phyloP scores from a whole-genome alignment of 2,329 filamentous ascomycete species.

The Penicillium sp. region DNA sequence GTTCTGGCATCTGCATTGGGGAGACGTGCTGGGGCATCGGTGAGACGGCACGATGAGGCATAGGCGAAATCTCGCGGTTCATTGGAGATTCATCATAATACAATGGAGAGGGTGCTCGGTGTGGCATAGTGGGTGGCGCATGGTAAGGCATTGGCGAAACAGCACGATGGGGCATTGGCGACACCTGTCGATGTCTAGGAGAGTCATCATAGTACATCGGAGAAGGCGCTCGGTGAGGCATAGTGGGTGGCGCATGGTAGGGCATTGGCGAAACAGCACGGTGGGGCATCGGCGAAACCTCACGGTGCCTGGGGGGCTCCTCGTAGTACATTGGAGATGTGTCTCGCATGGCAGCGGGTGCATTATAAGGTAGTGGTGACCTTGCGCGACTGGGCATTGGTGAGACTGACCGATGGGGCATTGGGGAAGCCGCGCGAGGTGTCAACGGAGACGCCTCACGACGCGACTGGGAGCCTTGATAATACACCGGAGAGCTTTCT shows the following conservation, averaged over 20 bases:
- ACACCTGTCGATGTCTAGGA: not conserved
- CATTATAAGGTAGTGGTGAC: not conserved
- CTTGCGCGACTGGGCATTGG: not conserved
- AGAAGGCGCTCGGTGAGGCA: not conserved
- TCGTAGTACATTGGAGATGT: slow-evolving; percentile 1
- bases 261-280: not conserved
- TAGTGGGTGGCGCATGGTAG: not conserved
- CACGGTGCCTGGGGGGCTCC: not conserved
- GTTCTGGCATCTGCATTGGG: slow-evolving; percentile 43
- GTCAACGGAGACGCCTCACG: not conserved
- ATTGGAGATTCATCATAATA: slow-evolving; percentile 16
- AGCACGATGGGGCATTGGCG: not conserved
- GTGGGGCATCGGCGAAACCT: not conserved
- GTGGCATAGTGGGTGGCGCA: not conserved
- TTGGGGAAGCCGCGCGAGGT: slow-evolving; percentile 1
- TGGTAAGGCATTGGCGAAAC: slow-evolving; percentile 5
- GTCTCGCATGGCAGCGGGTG: not conserved
- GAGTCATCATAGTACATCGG: not conserved
- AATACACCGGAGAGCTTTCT: not conserved
- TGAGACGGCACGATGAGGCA: not conserved
- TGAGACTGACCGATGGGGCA: not conserved
- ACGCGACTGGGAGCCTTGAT: not conserved
- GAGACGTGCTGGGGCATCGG: not conserved
- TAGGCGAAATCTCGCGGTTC: slow-evolving; percentile 17
- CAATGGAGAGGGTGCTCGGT: slow-evolving; percentile 3